These are phyloP conservation scores for Zarea fungicola DNA, from an alignment of 2,329 filamentous ascomycete genomes.

Conservation along the genomic window DNA sequence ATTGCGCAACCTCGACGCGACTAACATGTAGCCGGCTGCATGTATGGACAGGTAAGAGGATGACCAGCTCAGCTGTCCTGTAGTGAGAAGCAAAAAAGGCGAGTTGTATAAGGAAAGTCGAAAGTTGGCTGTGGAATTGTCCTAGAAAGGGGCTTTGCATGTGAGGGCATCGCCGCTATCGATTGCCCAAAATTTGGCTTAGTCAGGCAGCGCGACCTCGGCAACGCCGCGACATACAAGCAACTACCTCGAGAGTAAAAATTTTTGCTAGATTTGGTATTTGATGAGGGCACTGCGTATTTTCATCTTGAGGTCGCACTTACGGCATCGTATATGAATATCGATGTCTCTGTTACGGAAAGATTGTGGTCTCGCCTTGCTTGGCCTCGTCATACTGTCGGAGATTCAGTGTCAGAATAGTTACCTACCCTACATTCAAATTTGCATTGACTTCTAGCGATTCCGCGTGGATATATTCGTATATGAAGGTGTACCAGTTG, in stretches of 20 bases:
- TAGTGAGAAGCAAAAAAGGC: not conserved
- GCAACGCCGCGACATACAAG: not conserved
- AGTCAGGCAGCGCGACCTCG: slow-evolving; percentile 7
- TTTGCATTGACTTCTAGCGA: not conserved
- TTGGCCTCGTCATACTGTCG: not conserved
- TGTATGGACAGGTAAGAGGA: slow-evolving; percentile 18
- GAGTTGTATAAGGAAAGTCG: slow-evolving; percentile 6
- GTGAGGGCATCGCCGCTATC: slow-evolving; percentile 14
- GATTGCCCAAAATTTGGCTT: slow-evolving; percentile 9
- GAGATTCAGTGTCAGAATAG: not conserved
- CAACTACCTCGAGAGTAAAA: not conserved
- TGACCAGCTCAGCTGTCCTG: slow-evolving; percentile 11
- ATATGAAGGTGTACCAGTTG: no score
- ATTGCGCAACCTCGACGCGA: slow-evolving; percentile 50
- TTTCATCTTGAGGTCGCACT: not conserved
- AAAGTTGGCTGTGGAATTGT: not conserved
- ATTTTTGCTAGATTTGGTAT: no score
- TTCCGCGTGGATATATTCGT: not conserved
- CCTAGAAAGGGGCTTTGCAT: slow-evolving; percentile 7
- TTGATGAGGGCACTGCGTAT: no score
- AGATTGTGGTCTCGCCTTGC: not conserved
- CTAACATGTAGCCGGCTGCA: slow-evolving; percentile 45
- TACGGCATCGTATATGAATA: not conserved
- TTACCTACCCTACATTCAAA: not conserved
- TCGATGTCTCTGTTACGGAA: slow-evolving; percentile 1